Conservation (phyloP, 768 basidiomycete genomes). For the Pleurotus platypus region DNA sequence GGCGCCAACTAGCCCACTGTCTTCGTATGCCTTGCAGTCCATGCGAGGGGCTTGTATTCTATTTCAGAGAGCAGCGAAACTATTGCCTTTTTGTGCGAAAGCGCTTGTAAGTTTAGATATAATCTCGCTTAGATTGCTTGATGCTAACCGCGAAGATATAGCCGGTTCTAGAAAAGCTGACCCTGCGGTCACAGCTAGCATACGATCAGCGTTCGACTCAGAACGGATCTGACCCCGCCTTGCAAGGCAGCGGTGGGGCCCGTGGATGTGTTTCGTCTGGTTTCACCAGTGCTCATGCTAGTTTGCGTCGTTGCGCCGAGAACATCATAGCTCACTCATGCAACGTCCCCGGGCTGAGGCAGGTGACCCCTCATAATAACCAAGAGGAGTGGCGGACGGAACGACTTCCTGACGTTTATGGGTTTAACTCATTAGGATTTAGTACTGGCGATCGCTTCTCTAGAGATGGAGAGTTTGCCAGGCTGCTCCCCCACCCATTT, state of each 20-base stretch:
- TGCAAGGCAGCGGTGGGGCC: not conserved
- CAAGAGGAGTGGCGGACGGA: not conserved
- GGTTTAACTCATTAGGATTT: not conserved
- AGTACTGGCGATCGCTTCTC: not conserved
- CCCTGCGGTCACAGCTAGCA: not conserved
- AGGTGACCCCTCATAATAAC: not conserved
- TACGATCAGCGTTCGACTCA: not conserved
- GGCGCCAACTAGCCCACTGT: conserved; percentile 54
- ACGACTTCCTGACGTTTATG: not conserved
- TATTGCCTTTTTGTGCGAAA: conserved; percentile 59
- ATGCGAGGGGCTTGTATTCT: conserved; percentile 55
- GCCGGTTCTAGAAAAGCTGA: not conserved
- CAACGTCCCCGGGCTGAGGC: not conserved
- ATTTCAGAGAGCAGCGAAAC: conserved; percentile 52
- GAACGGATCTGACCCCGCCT: not conserved
- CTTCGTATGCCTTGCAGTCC: conserved; percentile 56
- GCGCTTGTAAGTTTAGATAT: conserved; percentile 42
- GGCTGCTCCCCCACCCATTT: conserved; percentile 27
- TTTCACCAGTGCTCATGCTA: not conserved
- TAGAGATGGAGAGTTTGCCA: not conserved
- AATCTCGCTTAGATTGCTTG: not conserved
- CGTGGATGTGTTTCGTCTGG: not conserved
- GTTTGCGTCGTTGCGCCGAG: not conserved
- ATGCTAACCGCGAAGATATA: not conserved
- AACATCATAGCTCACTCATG: not conserved